These are phyloP conservation scores for Xylariaceae sp. DNA, from an alignment of 2,329 filamentous ascomycete species.

Conservation along the genomic window DNA sequence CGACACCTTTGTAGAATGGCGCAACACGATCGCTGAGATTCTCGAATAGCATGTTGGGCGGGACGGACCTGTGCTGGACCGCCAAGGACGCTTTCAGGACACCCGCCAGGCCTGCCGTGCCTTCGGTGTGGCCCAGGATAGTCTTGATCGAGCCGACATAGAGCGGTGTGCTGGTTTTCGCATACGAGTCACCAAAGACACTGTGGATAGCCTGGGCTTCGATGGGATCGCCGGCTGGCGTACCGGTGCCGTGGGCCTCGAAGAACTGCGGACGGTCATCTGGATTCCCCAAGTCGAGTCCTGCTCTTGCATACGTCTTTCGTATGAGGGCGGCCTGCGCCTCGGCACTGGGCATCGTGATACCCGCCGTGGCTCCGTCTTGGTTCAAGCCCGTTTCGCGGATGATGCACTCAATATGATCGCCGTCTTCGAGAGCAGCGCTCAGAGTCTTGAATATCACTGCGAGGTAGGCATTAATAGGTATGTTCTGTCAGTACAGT, in stretches of 20 bases:
- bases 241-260: constrained; percentile 23
- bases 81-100: too few relatives aligned
- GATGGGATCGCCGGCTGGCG: constrained; percentile 33
- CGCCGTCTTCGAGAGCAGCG: constrained; percentile 29
- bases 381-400: constrained; percentile 33
- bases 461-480: too few relatives aligned
- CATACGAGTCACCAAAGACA: constrained; percentile 7
- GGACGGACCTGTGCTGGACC: too few relatives aligned
- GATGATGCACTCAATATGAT: constrained; percentile 33
- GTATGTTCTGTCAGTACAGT: too few relatives aligned
- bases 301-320: constrained; percentile 35
- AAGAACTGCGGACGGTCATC: constrained; percentile 16
- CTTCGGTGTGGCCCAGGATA: constrained; percentile 19
- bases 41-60: too few relatives aligned
- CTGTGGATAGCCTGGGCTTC: constrained; percentile 23
- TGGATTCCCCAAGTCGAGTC: constrained; percentile 23
- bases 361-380: constrained; percentile 35
- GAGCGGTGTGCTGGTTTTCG: constrained; percentile 8
- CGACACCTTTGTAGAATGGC: background rate
- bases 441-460: constrained; percentile 41
- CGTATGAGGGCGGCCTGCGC: constrained; percentile 36
- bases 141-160: constrained; percentile 20
- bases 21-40: background rate
- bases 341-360: constrained; percentile 26
- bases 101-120: constrained; percentile 14